phyloP scores from a whole-genome alignment of 371 early-diverging fungal species.

The Apophysomyces trapeziformis region DNA sequence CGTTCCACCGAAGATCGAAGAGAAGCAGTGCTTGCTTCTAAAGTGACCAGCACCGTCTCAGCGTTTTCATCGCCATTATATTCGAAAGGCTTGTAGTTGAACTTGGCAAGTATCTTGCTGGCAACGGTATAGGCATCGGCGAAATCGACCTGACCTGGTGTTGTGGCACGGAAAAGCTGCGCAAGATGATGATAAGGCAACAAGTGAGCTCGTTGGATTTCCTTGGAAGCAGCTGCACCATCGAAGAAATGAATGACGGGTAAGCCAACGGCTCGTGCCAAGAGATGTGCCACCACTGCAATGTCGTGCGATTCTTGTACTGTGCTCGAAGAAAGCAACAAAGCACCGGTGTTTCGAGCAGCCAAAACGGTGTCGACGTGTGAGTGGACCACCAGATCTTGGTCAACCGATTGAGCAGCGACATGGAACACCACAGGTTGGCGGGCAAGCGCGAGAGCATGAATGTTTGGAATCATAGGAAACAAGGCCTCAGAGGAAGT shows the following conservation, averaged over 20 bases:
- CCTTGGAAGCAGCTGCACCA: constrained; percentile 60
- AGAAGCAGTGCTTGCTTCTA: constrained; percentile 57
- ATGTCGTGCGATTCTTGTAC: constrained; percentile 85
- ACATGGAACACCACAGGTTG: constrained; percentile 86
- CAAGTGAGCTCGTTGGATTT: constrained; percentile 55
- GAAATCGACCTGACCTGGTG: constrained; percentile 12
- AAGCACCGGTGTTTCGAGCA: constrained; percentile 71
- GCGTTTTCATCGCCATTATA: constrained; percentile 76
- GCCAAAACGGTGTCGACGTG: constrained; percentile 70
- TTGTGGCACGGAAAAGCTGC: constrained; percentile 15
- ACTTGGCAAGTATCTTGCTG: constrained; percentile 55
- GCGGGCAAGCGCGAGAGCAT: constrained; percentile 63
- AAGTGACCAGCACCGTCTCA: constrained; percentile 75
- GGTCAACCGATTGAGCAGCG: constrained; percentile 67
- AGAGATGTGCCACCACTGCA: constrained; percentile 69
- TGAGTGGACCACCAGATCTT: constrained; percentile 57
- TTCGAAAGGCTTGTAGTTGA: constrained; percentile 77
- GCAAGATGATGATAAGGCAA: constrained; percentile 51
- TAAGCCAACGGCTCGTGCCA: constrained; percentile 55
- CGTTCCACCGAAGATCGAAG: constrained; percentile 32
- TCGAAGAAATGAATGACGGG: constrained; percentile 83
- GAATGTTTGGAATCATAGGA: constrained; percentile 82
- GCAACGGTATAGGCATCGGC: constrained; percentile 45
- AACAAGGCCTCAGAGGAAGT: constrained; percentile 77
- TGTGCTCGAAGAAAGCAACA: constrained; percentile 69